Percentiles rank a stretch among this genome's conserved stretches.
These are phyloP conservation scores for Suhomyces choctaworum DNA, from an alignment of 1,139 yeast species.

Conservation along the genomic window DNA sequence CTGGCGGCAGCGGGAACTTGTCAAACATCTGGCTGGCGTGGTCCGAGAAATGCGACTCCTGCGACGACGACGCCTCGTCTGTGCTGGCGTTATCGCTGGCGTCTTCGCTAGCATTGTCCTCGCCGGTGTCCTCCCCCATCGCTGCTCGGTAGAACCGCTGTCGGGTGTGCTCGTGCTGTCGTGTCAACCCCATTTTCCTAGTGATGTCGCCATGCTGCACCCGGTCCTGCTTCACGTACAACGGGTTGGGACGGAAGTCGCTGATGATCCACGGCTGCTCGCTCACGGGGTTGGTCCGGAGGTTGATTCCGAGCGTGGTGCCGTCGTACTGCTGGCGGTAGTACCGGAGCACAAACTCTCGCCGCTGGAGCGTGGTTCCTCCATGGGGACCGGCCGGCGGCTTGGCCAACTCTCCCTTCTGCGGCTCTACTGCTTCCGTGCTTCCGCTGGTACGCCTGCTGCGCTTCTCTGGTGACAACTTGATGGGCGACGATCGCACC, in stretches of 20 bases:
- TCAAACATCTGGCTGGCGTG: constrained; percentile 32
- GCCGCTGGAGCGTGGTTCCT: constrained; percentile 29
- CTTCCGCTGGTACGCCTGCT: neutral
- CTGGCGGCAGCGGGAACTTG: constrained; percentile 63
- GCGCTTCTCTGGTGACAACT: constrained; percentile 11
- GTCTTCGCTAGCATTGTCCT: constrained; percentile 9
- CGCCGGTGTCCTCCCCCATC: constrained; percentile 3
- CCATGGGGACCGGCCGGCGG: constrained; percentile 7
- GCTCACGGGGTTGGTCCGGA: constrained; percentile 24
- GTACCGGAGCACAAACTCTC: constrained; percentile 29
- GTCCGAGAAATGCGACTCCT: constrained; percentile 14
- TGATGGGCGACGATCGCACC: constrained; percentile 11
- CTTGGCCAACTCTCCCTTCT: neutral
- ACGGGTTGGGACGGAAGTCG: constrained; percentile 48
- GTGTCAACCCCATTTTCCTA: constrained; percentile 30
- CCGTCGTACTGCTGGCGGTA: constrained; percentile 24
- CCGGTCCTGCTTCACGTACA: constrained; percentile 19
- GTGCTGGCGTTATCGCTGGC: constrained; percentile 7
- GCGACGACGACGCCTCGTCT: neutral
- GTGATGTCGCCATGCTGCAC: constrained; percentile 17
- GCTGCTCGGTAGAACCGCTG: constrained; percentile 29
- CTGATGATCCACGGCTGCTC: constrained; percentile 39
- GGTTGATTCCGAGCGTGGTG: constrained; percentile 24
- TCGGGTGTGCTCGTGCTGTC: constrained; percentile 31
- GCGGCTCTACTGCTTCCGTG: neutral